phyloP scores from a whole-genome alignment of 129 eudicot species.

The Rutidosis leptorrhynchoides region DNA sequence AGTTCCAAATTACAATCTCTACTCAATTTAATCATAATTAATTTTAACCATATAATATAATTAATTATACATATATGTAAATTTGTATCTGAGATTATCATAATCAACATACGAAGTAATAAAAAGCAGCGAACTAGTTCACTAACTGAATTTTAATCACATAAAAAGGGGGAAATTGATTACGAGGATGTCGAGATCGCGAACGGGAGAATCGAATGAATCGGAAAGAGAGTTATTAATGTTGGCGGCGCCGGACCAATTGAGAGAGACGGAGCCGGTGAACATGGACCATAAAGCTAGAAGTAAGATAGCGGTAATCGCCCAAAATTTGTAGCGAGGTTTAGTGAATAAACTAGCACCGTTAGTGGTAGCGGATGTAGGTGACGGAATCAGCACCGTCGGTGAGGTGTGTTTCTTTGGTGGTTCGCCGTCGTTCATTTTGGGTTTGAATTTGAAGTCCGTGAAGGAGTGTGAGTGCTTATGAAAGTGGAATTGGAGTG shows the following conservation, averaged over 20 bases:
- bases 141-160: not conserved
- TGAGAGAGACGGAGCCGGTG: slow-evolving; percentile 79
- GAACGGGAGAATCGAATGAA: slow-evolving; percentile 48
- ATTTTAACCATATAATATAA: too few relatives aligned
- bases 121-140: not conserved
- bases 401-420: slow-evolving; percentile 33
- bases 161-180: not conserved
- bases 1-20: not conserved
- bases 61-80: too few relatives aligned
- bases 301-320: slow-evolving; percentile 46
- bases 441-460: not conserved
- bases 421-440: slow-evolving; percentile 55
- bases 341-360: slow-evolving; percentile 45
- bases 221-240: slow-evolving; percentile 35
- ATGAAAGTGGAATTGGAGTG: slow-evolving; percentile 12
- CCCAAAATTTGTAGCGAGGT: slow-evolving; percentile 73
- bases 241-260: slow-evolving; percentile 54
- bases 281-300: slow-evolving; percentile 91
- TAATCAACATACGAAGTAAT: not conserved
- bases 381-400: slow-evolving; percentile 1
- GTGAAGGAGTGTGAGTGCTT: not conserved
- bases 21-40: not conserved
- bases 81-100: not conserved
- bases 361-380: slow-evolving; percentile 22
- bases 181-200: slow-evolving; percentile 72